phyloP scores from a whole-genome alignment of 768 basidiomycete genomes.

The Leccinum uliginosum region DNA sequence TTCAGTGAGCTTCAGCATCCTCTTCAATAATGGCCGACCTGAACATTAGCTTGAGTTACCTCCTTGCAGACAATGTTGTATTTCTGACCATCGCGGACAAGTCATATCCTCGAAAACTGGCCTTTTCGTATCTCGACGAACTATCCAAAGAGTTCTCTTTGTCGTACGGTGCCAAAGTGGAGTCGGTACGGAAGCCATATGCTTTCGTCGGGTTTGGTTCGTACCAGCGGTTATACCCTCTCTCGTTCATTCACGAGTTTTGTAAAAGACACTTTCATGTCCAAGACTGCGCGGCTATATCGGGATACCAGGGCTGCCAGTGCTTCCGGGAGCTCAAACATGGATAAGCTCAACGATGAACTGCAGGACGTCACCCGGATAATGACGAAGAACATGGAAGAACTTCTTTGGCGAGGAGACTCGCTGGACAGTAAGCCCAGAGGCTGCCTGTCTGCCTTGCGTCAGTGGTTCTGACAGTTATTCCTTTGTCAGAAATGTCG shows the following conservation, averaged over 20 bases:
- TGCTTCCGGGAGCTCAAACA: conserved; percentile 56
- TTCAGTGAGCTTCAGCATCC: conserved; percentile 66
- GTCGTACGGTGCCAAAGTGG: conserved; percentile 91
- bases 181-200: conserved; percentile 91
- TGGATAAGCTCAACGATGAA: conserved; percentile 92
- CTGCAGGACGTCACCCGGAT: conserved; percentile 97
- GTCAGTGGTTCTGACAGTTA: background rate
- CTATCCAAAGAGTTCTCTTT: conserved; percentile 92
- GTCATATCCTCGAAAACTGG: conserved; percentile 94
- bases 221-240: conserved; percentile 24
- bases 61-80: conserved; percentile 90
- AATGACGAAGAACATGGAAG: conserved; percentile 99
- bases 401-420: conserved; percentile 96
- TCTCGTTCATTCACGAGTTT: conserved; percentile 3
- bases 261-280: conserved; percentile 91
- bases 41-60: conserved; percentile 59
- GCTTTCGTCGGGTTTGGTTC: conserved; percentile 97
- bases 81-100: conserved; percentile 95
- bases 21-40: conserved; percentile 1
- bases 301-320: conserved; percentile 86
- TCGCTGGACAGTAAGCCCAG: conserved; percentile 80
- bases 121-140: conserved; percentile 96
- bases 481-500: conserved; percentile 73
- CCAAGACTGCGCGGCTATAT: conserved; percentile 93
- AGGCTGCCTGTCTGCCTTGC: background rate